phyloP scores from a whole-genome alignment of 192 early-diverging fungal genomes.

The Backusella westeae region DNA sequence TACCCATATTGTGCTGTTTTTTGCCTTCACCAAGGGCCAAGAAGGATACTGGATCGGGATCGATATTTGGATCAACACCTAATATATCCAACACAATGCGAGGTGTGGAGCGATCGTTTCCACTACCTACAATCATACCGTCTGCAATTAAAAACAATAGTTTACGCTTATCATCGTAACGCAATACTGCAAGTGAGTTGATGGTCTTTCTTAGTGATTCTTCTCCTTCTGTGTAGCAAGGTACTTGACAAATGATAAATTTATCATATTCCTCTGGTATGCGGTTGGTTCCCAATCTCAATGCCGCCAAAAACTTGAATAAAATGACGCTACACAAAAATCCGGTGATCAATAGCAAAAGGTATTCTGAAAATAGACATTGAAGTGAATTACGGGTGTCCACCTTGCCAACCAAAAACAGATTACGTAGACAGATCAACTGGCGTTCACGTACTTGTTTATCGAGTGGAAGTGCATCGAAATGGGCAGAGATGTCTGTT shows the following conservation, averaged over 20 bases:
- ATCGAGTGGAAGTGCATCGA: conserved; percentile 55
- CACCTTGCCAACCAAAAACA: conserved; percentile 87
- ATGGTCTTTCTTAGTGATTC: conserved; percentile 72
- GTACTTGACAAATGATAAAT: conserved; percentile 77
- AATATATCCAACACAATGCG: conserved; percentile 81
- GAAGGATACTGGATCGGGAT: conserved; percentile 67
- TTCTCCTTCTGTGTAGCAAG: conserved; percentile 85
- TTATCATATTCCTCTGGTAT: conserved; percentile 57
- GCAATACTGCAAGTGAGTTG: conserved; percentile 64
- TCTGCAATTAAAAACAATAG: conserved; percentile 75
- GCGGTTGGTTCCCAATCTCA: conserved; percentile 68
- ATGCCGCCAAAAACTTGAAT: conserved; percentile 95
- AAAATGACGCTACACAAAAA: conserved; percentile 83
- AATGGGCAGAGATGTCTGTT: conserved; percentile 61
- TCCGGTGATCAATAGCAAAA: conserved; percentile 77
- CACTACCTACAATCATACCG: conserved; percentile 79
- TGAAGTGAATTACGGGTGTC: conserved; percentile 78
- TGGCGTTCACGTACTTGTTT: conserved; percentile 44
- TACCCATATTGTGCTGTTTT: conserved; percentile 77
- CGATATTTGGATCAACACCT: conserved; percentile 47
- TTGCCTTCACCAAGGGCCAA: conserved; percentile 73
- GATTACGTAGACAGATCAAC: conserved; percentile 74
- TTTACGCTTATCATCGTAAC: conserved; percentile 86
- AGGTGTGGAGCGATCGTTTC: conserved; percentile 81
- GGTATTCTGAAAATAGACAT: conserved; percentile 83